Percentiles rank a stretch among this genome's conserved stretches.
Conservation (phyloP, 75 land plant species). For the Selaginella tamariscina region DNA sequence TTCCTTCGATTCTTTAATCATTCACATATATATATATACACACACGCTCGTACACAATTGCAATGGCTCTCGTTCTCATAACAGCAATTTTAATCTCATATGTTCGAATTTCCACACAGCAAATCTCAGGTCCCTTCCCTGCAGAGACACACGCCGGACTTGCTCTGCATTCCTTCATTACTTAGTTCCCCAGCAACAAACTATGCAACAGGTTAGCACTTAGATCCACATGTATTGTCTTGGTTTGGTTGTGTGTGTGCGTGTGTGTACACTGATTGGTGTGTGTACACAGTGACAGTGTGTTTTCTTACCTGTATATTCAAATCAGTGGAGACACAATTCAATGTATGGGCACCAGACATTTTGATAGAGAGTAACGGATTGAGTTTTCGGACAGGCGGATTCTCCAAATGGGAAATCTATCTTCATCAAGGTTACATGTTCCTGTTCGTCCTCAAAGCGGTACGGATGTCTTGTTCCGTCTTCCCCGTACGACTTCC, state of each 20-base stretch:
- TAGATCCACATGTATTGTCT: too few species aligned
- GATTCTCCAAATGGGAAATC: neutral
- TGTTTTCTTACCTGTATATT: too few species aligned
- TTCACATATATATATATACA: too few species aligned
- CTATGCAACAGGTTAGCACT: slow-evolving; percentile 27
- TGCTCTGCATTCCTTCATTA: slow-evolving; percentile 58
- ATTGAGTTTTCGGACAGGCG: slow-evolving; percentile 7
- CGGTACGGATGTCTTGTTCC: slow-evolving; percentile 20
- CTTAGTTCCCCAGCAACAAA: slow-evolving; percentile 20
- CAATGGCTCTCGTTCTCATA: too few species aligned
- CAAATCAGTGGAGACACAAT: slow-evolving; percentile 51
- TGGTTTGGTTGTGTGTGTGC: too few species aligned
- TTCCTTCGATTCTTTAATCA: too few species aligned
- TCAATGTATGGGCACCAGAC: slow-evolving; percentile 42
- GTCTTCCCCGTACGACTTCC: slow-evolving; percentile 42
- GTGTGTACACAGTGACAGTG: too few species aligned
- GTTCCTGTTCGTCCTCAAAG: slow-evolving; percentile 35
- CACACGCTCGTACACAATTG: too few species aligned
- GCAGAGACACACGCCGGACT: slow-evolving; percentile 40
- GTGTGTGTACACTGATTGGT: too few species aligned
- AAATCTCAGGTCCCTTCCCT: slow-evolving; percentile 32
- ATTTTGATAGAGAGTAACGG: slow-evolving; percentile 28
- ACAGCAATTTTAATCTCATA: too few species aligned
- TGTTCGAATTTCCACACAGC: too few species aligned
- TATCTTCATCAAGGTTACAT: slow-evolving; percentile 44